Evolutionary conservation across 768 basidiomycete species (phyloP), one percentile per base, ranked within the genome.

Genomic region (Clitopilus hobsonii): DNA sequence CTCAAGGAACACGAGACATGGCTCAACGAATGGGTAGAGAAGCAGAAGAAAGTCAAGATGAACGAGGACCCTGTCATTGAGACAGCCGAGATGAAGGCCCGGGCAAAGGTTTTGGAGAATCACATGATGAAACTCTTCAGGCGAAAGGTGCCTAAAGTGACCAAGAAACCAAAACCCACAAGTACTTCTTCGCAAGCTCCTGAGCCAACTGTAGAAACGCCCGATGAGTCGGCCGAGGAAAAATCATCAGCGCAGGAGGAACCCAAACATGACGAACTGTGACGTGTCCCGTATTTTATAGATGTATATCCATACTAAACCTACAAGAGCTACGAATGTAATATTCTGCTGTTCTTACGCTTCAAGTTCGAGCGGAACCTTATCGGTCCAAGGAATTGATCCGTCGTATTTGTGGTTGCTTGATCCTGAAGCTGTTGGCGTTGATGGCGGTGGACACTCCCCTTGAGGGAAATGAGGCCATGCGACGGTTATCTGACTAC

Each of bases 1-100:
- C 73, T 97, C 55, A 82, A 81, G 63, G 89, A 90, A 51, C 86
- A 92, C 62, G 91, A 92, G 69, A 59, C 71, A 24, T 99, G 97
- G 97, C 73, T 98, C 58, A 76, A 84, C 60, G 85, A 83, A 54
- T 81, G 82, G 70, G 87, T 94, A 13, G 87, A 89, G 74, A 85
- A 83, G 71, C 95, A 97, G 74, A 89, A 88, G 73, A 69, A 64
- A 53, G 80, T 88, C 49, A 80, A 86, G 69, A 70, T 77, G 66
- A 82, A 89, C 62, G 84, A 92, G 65, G 85, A 97, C 65, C 93
- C 94, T 2, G 88, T 88, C n/a, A 82, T 98, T 27, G 80, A 85
- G 70, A 89, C 88, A 50, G 81, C 73, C 61, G 94, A 98, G 71
- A 86, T 98, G 83, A 88, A 86, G 72, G 84, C 85, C 54, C 78